phyloP scores from a whole-genome alignment of 495 filamentous ascomycete species.

The Saxophila tyrrhenica region DNA sequence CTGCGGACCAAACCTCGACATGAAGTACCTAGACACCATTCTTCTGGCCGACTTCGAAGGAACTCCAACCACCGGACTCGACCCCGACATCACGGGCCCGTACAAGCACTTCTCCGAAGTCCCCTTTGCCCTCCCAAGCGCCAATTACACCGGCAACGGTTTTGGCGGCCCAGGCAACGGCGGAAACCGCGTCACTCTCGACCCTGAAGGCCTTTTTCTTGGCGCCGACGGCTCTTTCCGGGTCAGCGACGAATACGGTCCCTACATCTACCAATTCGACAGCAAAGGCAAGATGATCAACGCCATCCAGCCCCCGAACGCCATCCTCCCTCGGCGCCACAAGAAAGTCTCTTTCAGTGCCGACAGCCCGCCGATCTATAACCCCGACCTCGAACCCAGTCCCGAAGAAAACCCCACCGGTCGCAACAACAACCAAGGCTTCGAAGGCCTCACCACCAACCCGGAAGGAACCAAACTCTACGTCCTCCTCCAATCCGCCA shows the following conservation, averaged over 20 bases:
- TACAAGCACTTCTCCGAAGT: slow-evolving; percentile 46
- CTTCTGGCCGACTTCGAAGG: slow-evolving; percentile 57
- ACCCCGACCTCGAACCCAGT: slow-evolving; percentile 31
- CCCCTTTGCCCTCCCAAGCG: slow-evolving; percentile 48
- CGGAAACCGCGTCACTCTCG: slow-evolving; percentile 50
- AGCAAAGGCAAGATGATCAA: slow-evolving; percentile 45
- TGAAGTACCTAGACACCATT: slow-evolving; percentile 58
- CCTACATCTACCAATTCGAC: slow-evolving; percentile 61
- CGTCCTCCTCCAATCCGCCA: slow-evolving; percentile 56
- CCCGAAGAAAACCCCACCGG: slow-evolving; percentile 52
- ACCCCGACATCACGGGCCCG: slow-evolving; percentile 46
- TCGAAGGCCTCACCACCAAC: slow-evolving; percentile 59
- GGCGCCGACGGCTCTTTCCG: slow-evolving; percentile 55
- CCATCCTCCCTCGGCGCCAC: slow-evolving; percentile 57
- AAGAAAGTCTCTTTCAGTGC: slow-evolving; percentile 46
- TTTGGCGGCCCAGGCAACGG: slow-evolving; percentile 54
- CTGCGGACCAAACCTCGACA: slow-evolving; percentile 50
- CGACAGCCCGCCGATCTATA: slow-evolving; percentile 51
- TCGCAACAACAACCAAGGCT: slow-evolving; percentile 65
- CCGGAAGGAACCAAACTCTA: slow-evolving; percentile 55
- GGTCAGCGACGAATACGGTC: slow-evolving; percentile 73
- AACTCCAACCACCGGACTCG: slow-evolving; percentile 58
- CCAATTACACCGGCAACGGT: slow-evolving; percentile 62
- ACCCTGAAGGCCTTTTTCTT: slow-evolving; percentile 63
- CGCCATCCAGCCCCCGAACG: slow-evolving; percentile 57